A percentile compares a stretch with the other conserved stretches of the same genome.
phyloP scores from a whole-genome alignment of 352 stramenopile genomes.

The Sclerospora graminicola region DNA sequence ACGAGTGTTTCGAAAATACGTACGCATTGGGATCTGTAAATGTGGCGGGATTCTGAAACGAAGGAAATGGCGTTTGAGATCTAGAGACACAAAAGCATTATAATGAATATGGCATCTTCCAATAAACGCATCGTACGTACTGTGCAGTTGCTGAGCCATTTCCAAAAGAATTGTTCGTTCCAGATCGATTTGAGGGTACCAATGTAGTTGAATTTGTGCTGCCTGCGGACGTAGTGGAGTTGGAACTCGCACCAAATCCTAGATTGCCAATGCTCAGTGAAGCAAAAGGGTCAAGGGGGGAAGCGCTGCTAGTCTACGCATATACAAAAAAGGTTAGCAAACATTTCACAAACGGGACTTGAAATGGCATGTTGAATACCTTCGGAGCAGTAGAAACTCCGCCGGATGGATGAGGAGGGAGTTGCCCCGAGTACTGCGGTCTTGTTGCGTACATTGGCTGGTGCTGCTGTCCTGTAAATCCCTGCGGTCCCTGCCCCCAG shows the following conservation, averaged over 20 bases:
- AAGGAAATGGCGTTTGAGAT: constrained; percentile 3
- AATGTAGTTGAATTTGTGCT: constrained; percentile 15
- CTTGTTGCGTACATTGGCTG: constrained; percentile 18
- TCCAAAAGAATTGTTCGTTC: constrained; percentile 16
- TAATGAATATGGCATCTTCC: no score
- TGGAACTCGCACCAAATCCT: constrained; percentile 23
- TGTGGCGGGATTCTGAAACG: no score
- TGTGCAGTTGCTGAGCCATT: constrained; percentile 18
- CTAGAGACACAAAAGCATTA: constrained; percentile 4
- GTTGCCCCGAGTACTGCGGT: constrained; percentile 25
- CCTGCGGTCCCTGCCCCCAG: constrained; percentile 19
- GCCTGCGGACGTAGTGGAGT: constrained; percentile 7
- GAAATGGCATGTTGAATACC: no score
- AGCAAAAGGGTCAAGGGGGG: constrained; percentile 65
- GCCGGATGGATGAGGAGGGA: constrained; percentile 15
- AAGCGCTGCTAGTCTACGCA: constrained; percentile 18
- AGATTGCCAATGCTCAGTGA: constrained; percentile 51
- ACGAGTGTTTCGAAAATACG: no score
- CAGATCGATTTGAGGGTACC: constrained; percentile 3
- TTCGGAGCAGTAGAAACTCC: constrained; percentile 13
- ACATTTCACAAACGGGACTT: background rate
- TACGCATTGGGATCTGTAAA: constrained; percentile 20
- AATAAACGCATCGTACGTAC: constrained; percentile 8
- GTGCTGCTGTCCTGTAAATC: constrained; percentile 19
- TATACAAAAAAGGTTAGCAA: constrained; percentile 1